Evolutionary conservation across 2,329 filamentous ascomycete species (phyloP).

Genomic region (Diaporthe citriasiana): DNA sequence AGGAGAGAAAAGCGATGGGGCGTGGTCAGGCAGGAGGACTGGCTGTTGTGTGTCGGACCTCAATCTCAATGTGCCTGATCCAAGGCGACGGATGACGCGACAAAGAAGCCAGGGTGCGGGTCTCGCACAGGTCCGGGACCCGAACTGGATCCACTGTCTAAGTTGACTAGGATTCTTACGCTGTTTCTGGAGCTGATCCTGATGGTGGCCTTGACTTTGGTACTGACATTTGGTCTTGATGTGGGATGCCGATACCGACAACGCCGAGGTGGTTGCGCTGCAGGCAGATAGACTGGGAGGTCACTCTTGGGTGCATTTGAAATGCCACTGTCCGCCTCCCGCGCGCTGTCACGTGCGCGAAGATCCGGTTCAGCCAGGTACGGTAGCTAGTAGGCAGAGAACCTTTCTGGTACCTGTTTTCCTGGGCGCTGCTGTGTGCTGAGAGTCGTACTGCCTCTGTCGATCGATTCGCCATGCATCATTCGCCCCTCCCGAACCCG

Average conservation of each 20-base stretch:
- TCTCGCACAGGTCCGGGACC: background rate
- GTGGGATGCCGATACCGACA: background rate
- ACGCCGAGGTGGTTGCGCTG: background rate
- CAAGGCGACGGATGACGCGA: background rate
- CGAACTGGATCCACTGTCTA: too few relatives aligned
- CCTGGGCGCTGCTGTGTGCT: too few relatives aligned
- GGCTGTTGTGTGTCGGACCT: background rate
- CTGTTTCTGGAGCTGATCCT: background rate
- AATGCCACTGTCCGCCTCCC: constrained; percentile 6
- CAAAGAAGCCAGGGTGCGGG: background rate
- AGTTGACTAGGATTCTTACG: too few relatives aligned
- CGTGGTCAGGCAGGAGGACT: background rate
- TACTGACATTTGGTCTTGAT: background rate
- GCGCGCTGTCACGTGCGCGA: constrained; percentile 13
- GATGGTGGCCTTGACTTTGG: background rate
- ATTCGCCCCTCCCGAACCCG: background rate
- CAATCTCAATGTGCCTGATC: background rate
- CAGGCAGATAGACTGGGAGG: background rate
- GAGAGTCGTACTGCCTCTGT: background rate
- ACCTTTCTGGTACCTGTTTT: too few relatives aligned
- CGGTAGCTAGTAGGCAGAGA: too few relatives aligned
- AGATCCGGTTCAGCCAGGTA: background rate
- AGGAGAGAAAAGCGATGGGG: background rate
- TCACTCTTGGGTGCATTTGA: background rate
- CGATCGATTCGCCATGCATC: background rate